phyloP scores from a whole-genome alignment of 306 rosid species.

The Glycine latifolia region DNA sequence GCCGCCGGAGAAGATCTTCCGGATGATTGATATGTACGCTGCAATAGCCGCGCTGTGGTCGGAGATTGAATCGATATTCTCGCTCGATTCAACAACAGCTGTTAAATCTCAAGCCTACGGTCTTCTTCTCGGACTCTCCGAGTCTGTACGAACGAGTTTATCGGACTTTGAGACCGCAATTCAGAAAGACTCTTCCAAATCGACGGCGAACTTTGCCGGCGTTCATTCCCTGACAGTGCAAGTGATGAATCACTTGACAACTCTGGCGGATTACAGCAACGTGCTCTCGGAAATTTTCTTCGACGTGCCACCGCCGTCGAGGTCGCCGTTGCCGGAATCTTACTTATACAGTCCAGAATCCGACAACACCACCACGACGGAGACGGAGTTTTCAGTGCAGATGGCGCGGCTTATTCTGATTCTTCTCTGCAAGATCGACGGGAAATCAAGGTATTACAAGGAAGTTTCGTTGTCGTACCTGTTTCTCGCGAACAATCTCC shows the following conservation, averaged over 20 bases:
- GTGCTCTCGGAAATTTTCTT: constrained; percentile 6
- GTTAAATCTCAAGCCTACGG: constrained; percentile 9
- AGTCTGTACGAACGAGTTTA: background rate
- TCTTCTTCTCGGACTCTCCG: background rate
- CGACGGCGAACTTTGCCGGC: background rate
- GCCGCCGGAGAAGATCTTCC: constrained; percentile 13
- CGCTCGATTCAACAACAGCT: background rate
- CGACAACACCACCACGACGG: background rate
- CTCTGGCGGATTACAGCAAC: constrained; percentile 30
- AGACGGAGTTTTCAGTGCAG: background rate
- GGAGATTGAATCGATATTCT: constrained; percentile 32
- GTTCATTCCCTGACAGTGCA: background rate
- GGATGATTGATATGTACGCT: background rate
- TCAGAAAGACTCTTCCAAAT: constrained; percentile 33
- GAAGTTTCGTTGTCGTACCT: constrained; percentile 7
- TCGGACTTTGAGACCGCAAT: background rate
- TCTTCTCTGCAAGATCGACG: constrained; percentile 22
- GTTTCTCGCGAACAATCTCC: constrained; percentile 14
- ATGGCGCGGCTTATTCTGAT: constrained; percentile 14
- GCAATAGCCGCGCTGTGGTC: constrained; percentile 8
- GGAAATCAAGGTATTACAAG: background rate
- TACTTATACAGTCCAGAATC: constrained; percentile 19
- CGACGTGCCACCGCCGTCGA: background rate
- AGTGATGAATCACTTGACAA: background rate
- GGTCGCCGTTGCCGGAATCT: background rate